These are phyloP conservation scores for Paradendryphiella salina DNA, from an alignment of 2,329 filamentous ascomycete genomes.

Conservation along the genomic window DNA sequence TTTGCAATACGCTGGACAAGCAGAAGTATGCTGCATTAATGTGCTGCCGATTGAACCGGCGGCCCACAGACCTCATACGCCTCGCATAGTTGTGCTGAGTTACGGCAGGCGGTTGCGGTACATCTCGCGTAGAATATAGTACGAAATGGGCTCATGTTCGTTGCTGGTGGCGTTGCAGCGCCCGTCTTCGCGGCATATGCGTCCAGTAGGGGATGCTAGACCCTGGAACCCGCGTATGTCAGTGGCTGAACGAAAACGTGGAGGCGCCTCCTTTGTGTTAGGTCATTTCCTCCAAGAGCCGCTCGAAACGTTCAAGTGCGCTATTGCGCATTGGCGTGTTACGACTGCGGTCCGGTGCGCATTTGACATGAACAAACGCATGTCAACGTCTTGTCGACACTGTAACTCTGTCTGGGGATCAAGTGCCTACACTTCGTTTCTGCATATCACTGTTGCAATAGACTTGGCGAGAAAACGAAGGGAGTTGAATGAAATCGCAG, in stretches of 20 bases:
- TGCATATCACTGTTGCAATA: neutral
- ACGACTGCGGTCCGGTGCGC: constrained; percentile 1
- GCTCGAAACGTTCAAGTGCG: constrained; percentile 3
- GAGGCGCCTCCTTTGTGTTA: neutral
- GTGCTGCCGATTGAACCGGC: constrained; percentile 31
- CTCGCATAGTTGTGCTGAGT: constrained; percentile 30
- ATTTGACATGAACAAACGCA: constrained; percentile 1
- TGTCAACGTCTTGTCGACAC: neutral
- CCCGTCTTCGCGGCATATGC: constrained; percentile 8
- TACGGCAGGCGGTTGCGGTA: constrained; percentile 29
- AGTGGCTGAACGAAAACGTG: constrained; percentile 40
- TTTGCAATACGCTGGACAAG: constrained; percentile 24
- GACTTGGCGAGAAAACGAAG: neutral
- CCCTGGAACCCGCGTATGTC: constrained; percentile 63
- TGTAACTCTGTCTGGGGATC: neutral
- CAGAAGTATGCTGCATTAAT: constrained; percentile 23
- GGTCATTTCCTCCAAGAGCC: constrained; percentile 9
- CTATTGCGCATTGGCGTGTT: neutral
- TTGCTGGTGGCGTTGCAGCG: constrained; percentile 4
- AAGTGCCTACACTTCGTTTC: neutral
- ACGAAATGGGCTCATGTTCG: constrained; percentile 21
- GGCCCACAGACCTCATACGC: constrained; percentile 37
- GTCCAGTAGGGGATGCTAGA: constrained; percentile 7
- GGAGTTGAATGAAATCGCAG: neutral
- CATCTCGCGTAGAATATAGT: constrained; percentile 23